A percentile compares a stretch with the other conserved stretches of the same genome.
phyloP scores from a whole-genome alignment of 495 filamentous ascomycete genomes.

The Daldinia vernicosa region DNA sequence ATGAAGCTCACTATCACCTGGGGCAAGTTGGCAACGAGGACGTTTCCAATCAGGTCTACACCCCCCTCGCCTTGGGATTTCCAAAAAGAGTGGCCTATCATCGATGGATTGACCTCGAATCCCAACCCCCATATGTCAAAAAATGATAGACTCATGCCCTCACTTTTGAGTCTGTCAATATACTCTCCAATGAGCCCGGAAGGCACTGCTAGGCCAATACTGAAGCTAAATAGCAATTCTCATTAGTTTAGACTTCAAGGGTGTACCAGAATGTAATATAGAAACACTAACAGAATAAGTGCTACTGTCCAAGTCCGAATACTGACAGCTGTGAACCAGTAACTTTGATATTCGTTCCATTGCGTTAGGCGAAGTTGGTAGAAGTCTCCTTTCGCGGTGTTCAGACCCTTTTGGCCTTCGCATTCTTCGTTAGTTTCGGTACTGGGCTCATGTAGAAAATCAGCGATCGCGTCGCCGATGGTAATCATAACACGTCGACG shows the following conservation, averaged over 20 bases:
- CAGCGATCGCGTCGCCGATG: background rate
- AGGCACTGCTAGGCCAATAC: background rate
- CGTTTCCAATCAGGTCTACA: background rate
- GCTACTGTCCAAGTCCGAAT: background rate
- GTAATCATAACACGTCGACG: background rate
- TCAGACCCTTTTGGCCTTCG: background rate
- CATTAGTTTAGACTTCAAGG: background rate
- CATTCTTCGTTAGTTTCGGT: background rate
- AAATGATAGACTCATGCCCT: background rate
- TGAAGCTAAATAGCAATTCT: background rate
- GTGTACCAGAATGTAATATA: background rate
- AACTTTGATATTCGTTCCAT: background rate
- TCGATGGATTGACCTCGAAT: slow-evolving; percentile 3
- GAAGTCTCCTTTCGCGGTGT: background rate
- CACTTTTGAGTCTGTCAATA: background rate
- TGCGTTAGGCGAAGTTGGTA: background rate
- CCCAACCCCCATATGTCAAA: background rate
- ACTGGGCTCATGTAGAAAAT: background rate
- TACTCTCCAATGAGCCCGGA: background rate
- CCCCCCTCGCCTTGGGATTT: background rate
- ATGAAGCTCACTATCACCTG: background rate
- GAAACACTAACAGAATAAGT: background rate
- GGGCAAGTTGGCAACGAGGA: background rate
- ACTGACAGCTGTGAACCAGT: background rate
- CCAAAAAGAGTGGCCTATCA: slow-evolving; percentile 3